Percentiles rank a stretch among this genome's conserved stretches.
Evolutionary conservation across 2,329 filamentous ascomycete species (phyloP).

Genomic region (Pseudovirgaria hyperparasitica): DNA sequence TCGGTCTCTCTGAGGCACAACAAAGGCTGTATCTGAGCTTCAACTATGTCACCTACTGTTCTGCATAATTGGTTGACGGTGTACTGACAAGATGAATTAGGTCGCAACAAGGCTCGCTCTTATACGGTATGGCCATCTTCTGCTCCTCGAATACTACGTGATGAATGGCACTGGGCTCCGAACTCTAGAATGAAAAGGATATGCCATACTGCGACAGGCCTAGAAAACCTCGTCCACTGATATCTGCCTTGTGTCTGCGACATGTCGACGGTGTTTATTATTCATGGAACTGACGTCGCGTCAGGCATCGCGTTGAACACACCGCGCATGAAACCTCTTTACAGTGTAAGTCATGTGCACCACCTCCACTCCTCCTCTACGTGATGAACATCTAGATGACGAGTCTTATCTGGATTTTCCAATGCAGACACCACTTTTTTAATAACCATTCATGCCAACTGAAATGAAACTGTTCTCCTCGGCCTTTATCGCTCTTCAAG

Average conservation of each 20-base stretch:
- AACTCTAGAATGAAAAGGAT: constrained; percentile 66
- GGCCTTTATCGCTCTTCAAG: too few relatives aligned
- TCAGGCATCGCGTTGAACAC: constrained; percentile 2
- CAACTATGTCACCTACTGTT: constrained; percentile 4
- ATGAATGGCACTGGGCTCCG: constrained; percentile 99
- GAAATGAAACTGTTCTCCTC: too few relatives aligned
- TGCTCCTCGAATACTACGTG: constrained; percentile 35
- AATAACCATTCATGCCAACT: constrained; percentile 58
- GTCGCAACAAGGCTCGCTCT: neutral
- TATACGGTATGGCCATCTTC: constrained; percentile 14
- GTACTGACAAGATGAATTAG: constrained; percentile 3
- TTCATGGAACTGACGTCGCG: neutral
- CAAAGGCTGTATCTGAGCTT: constrained; percentile 29
- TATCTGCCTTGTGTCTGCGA: constrained; percentile 9
- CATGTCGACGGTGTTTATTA: neutral
- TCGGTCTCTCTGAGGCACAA: constrained; percentile 23
- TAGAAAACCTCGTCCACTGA: constrained; percentile 99
- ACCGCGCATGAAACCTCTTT: neutral
- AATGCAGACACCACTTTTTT: constrained; percentile 54
- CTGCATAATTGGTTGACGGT: constrained; percentile 9
- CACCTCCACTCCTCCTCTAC: constrained; percentile 10
- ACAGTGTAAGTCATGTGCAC: constrained; percentile 8
- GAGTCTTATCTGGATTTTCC: constrained; percentile 65
- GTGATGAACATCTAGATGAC: constrained; percentile 54
- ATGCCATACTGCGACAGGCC: constrained; percentile 90